Conservation (phyloP, 192 early-diverging fungal species). For the Piromyces sp. region DNA sequence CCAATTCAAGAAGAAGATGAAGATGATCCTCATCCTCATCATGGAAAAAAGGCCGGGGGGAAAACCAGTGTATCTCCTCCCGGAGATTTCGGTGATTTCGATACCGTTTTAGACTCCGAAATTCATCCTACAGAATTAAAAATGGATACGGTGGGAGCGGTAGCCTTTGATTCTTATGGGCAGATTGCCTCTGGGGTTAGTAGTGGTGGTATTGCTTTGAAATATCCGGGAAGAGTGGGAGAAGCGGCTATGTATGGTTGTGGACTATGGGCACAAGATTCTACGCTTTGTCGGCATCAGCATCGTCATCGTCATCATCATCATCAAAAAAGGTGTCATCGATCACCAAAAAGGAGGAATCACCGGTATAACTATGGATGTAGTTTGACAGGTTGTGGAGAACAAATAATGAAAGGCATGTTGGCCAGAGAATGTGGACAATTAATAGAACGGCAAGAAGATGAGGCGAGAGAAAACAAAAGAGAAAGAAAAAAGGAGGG, state of each 20-base stretch:
- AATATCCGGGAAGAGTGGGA: conserved; percentile 63
- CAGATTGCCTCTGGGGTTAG: conserved; percentile 56
- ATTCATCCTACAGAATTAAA: conserved; percentile 22
- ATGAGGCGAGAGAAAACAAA: no score
- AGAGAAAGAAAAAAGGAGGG: no score
- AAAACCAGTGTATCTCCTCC: no score
- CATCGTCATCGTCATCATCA: not conserved
- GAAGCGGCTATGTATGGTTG: conserved; percentile 72
- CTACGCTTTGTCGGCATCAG: not conserved
- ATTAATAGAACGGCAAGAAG: no score
- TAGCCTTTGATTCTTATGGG: conserved; percentile 49
- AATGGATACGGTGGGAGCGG: conserved; percentile 76
- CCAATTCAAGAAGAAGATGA: no score
- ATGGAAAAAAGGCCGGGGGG: no score
- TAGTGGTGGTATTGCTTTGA: conserved; percentile 74
- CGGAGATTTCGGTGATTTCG: no score
- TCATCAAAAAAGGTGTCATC: not conserved
- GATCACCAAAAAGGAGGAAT: not conserved
- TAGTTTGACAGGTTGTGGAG: conserved; percentile 54
- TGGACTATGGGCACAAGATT: conserved; percentile 51
- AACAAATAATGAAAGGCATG: conserved; percentile 63
- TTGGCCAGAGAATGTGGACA: conserved; percentile 36
- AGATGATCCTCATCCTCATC: no score
- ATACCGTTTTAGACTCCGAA: no score
- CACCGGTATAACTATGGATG: conserved; percentile 24